Evolutionary conservation across 148 eudicot genomes (phyloP).

Genomic region (Arctostaphylos glauca): DNA sequence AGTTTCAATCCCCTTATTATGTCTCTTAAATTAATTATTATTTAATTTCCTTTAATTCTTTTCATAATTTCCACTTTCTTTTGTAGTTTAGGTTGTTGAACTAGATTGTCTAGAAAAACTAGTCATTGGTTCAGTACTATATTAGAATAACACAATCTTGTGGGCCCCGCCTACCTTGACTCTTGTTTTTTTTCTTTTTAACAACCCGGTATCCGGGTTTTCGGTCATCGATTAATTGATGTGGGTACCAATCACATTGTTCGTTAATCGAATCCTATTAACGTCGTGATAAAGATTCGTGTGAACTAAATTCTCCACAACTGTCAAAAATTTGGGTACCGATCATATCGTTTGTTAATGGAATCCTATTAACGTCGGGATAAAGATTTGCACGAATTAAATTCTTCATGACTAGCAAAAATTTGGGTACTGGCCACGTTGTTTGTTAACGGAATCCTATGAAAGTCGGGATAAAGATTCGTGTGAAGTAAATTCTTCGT

Average conservation of each 20-base stretch:
- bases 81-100: background rate
- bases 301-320: too few species aligned
- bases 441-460: background rate
- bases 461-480: background rate
- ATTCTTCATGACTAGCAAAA: too few species aligned
- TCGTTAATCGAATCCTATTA: too few species aligned
- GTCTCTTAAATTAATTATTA: background rate
- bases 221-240: too few species aligned
- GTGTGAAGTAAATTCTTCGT: too few species aligned
- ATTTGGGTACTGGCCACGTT: background rate
- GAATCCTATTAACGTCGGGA: too few species aligned
- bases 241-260: too few species aligned
- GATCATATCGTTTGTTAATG: too few species aligned
- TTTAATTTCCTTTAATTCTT: background rate
- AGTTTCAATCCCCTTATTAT: constrained; percentile 18
- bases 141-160: background rate
- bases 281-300: too few species aligned
- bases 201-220: background rate
- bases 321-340: too few species aligned
- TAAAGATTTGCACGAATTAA: too few species aligned
- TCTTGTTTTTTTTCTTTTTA: background rate
- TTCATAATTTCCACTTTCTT: background rate
- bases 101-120: background rate
- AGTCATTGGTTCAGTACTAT: background rate
- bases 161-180: background rate